Evolutionary conservation across 805 yeast genomes (phyloP).

Genomic region (Monosporozyma siamensis): DNA sequence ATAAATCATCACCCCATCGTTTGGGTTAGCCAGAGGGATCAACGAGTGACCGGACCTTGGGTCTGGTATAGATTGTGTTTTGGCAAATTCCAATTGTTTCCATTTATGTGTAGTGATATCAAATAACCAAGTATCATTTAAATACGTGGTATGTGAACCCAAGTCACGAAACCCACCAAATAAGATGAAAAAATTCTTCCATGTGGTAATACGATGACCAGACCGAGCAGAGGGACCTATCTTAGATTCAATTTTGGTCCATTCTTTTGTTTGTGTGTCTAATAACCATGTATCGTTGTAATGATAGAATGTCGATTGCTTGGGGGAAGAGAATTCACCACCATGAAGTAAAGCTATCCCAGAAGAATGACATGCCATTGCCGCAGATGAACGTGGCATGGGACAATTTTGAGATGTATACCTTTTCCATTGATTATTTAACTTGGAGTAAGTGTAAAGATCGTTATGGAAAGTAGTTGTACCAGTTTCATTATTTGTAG

Average conservation of each 20-base stretch:
- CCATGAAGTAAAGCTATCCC: conserved; percentile 85
- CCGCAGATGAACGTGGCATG: conserved; percentile 85
- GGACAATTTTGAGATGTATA: conserved; percentile 80
- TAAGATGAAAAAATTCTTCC: conserved; percentile 83
- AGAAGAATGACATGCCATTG: conserved; percentile 87
- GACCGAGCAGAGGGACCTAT: conserved; percentile 74
- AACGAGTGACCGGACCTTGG: conserved; percentile 90
- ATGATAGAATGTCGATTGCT: conserved; percentile 90
- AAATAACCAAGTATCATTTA: conserved; percentile 85
- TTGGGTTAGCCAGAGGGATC: conserved; percentile 41
- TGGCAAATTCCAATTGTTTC: conserved; percentile 82
- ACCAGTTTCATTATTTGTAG: conserved; percentile 36
- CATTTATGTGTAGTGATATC: conserved; percentile 85
- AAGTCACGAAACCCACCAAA: conserved; percentile 92
- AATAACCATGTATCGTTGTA: conserved; percentile 94
- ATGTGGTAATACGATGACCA: conserved; percentile 81
- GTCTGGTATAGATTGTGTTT: conserved; percentile 73
- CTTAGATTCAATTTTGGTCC: conserved; percentile 69
- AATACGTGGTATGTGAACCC: conserved; percentile 73
- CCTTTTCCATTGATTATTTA: conserved; percentile 72
- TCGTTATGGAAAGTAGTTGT: conserved; percentile 73
- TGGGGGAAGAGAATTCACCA: conserved; percentile 95
- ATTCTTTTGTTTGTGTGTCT: conserved; percentile 75
- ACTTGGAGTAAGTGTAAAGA: conserved; percentile 59
- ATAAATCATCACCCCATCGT: conserved; percentile 76